Base-by-base conservation (phyloP, 1,284 basidiomycete species). In the Amylostereum chailletii region DNA sequence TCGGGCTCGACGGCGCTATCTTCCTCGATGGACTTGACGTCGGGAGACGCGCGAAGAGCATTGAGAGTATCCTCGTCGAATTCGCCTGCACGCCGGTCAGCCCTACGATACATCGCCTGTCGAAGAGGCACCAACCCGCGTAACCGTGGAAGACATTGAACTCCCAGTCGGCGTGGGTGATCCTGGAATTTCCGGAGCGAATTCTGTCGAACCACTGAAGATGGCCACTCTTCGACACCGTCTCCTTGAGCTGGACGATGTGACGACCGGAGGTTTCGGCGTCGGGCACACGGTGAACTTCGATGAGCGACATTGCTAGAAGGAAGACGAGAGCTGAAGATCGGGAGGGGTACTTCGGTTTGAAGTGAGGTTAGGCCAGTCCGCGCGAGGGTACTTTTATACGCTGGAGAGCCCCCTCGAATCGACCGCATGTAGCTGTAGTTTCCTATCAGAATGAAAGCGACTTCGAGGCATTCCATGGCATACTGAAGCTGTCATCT, bases 221-320 rank as follows among this genome's bases (percentile, higher is more conserved):
- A 40, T 59, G 54, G 27, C 48, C 51, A 43, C 53, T 61, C 43
- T 69, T 64, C 33, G 66, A 61, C 33, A 72, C 69, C 32, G 69
- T 75, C 47, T 74, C 68, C 66, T 81, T 81, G 62, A 86, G 69
- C 57, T 76, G 74, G 60, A 85, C 74, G 57, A 85, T 77, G 69
- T 81, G 83, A 46, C 63, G 62, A 7, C 55, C 54, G 11, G 53
- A 43, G 47, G 52, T 59, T n/a, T 36, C 46, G 36, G 19, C 19
- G 19, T 19, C 19, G 19, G 19, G 19, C 19, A 19, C 19, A 19
- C 19, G 19, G 19, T 19, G 19, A 19, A 19, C 19, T 19, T 19
- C 19, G 19, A 19, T 19, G 19, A 19, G 19, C 19, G 19, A 19
- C 19, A 19, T 19, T 19, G 19, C 1, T 19, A 1, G 19, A 19